These are phyloP conservation scores for Cercospora sesami DNA, from an alignment of 2,329 filamentous ascomycete species.

Conservation along the genomic window DNA sequence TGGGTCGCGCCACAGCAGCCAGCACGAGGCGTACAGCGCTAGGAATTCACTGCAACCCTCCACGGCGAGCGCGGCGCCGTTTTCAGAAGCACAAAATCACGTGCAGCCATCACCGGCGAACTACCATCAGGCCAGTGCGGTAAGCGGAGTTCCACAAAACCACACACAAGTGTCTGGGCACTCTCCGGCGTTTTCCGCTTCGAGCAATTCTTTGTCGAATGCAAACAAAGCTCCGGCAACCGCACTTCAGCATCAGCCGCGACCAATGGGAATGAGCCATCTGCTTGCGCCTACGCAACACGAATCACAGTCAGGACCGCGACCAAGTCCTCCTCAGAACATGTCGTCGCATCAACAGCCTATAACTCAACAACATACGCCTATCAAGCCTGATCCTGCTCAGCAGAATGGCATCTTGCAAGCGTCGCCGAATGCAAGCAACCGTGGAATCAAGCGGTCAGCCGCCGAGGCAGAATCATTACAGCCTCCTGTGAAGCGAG, in stretches of 20 bases:
- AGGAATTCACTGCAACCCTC: constrained; percentile 32
- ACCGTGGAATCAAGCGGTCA: constrained; percentile 16
- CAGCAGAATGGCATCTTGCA: constrained; percentile 7
- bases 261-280: constrained; percentile 36
- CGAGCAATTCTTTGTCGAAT: constrained; percentile 13
- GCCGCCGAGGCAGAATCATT: constrained; percentile 28
- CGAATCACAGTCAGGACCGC: constrained; percentile 11
- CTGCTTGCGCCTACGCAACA: constrained; percentile 33
- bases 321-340: constrained; percentile 9
- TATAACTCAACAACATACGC: background rate
- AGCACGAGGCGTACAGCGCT: constrained; percentile 34
- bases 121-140: constrained; percentile 19
- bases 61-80: constrained; percentile 23
- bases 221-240: constrained; percentile 11
- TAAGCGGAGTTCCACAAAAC: constrained; percentile 28
- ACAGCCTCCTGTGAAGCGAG: constrained; percentile 34
- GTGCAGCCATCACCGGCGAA: constrained; percentile 25
- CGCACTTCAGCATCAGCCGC: constrained; percentile 30
- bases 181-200: constrained; percentile 18
- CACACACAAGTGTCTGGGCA: constrained; percentile 23
- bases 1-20: constrained; percentile 37
- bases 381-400: background rate
- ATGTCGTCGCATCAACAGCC: constrained; percentile 14
- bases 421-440: constrained; percentile 10
- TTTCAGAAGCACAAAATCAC: constrained; percentile 29